Conservation (phyloP, 768 basidiomycete species). For the Boletellus emodensis region DNA sequence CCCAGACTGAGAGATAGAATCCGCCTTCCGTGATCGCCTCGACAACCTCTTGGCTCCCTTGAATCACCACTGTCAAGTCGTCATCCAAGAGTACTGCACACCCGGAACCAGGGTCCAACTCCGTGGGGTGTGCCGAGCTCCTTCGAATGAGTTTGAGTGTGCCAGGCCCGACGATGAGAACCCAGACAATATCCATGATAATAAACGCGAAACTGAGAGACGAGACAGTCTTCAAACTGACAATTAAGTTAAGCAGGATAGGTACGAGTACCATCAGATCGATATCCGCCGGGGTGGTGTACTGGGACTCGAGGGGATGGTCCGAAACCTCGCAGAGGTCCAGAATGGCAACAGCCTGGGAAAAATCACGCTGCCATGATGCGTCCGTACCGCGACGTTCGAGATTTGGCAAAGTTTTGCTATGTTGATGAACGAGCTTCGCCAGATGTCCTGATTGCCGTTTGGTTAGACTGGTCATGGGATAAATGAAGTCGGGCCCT, state of each 20-base stretch:
- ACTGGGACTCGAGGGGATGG: constrained; percentile 3
- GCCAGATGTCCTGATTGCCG: constrained; percentile 5
- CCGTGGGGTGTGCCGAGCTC: neutral
- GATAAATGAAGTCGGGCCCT: constrained; percentile 5
- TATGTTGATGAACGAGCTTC: constrained; percentile 2
- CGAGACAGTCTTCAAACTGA: constrained; percentile 4
- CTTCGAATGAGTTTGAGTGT: constrained; percentile 1
- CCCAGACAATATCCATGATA: constrained; percentile 4
- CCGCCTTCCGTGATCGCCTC: constrained; percentile 4
- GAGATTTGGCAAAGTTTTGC: neutral
- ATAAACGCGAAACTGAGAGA: constrained; percentile 4
- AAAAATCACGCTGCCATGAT: neutral
- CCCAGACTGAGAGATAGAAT: constrained; percentile 1
- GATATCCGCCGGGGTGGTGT: constrained; percentile 8
- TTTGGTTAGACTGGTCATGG: constrained; percentile 5
- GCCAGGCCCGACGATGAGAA: constrained; percentile 15
- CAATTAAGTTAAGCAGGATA: constrained; percentile 10
- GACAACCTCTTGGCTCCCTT: neutral
- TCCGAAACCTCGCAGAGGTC: neutral
- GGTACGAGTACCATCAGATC: constrained; percentile 12
- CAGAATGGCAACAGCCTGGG: neutral
- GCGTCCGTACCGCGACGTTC: neutral
- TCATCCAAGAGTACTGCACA: too few relatives aligned
- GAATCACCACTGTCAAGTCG: neutral
- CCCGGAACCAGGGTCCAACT: constrained; percentile 3